Base-by-base conservation (phyloP, 257 asterid genomes). In the Solanum habrochaites region DNA sequence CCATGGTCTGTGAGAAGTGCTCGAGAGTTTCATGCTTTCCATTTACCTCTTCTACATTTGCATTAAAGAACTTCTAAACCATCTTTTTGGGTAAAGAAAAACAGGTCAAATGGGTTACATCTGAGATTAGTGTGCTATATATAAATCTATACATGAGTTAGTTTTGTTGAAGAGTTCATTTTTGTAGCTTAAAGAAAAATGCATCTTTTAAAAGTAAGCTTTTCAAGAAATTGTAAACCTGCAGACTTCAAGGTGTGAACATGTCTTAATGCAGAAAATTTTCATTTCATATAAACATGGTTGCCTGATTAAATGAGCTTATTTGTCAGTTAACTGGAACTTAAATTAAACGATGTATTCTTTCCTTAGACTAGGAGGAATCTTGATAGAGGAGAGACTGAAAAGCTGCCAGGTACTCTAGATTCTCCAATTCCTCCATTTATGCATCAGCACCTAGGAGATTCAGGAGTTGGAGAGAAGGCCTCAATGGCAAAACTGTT, bases 401-500 rank as follows among this genome's bases (percentile, higher is more conserved):
- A 85, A 86, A 90, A 88, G 39, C 86, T 87, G 85, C 91, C 92
- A 35, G 87, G 91, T 32, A 43, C 88, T 83, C 85, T 91, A 66
- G 93, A 92, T 87, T 92, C 95, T 89, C 91, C 89, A 75, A 88
- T 78, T 60, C 95, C 94, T 81, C 93, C 91, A 89, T 87, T 88
- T 77, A 93, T 91, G 85, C 93, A 88, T 90, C 94, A 90, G 85
- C 92, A 90, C 31, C 85, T 40, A 32, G 87, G 91, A 91, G 96
- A 92, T 86, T 88, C 92, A 42, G 94, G 88, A 43, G 92, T 90
- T 87, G 96, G 96, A 60, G 98, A 94, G 86, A 92, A 88, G 90
- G 83, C 94, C 52, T 93, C 98, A 6, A 93, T 94, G 93, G 96
- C 90, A 69, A 96, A 91, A 71, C 96, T 96, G 85, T 94, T 94